Evolutionary conservation across 257 asterid genomes (phyloP).

Genomic region (Primulina huaijiensis): DNA sequence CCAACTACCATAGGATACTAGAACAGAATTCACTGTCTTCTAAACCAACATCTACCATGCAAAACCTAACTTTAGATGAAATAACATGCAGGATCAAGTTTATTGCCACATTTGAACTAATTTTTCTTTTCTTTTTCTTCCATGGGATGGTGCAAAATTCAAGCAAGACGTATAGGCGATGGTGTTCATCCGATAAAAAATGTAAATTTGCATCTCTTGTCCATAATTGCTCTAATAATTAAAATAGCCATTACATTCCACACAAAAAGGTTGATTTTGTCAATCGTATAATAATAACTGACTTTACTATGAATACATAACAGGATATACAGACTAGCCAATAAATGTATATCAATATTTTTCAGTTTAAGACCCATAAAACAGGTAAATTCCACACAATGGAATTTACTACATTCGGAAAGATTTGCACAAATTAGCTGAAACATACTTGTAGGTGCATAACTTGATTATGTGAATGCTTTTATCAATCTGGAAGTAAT

Average conservation of each 20-base stretch:
- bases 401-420: background rate
- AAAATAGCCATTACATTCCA: background rate
- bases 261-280: background rate
- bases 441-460: background rate
- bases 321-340: constrained; percentile 16
- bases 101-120: background rate
- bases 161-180: background rate
- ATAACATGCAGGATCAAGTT: background rate
- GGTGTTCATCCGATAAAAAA: background rate
- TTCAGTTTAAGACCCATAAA: constrained; percentile 16
- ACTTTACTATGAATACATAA: constrained; percentile 13
- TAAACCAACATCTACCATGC: background rate
- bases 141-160: background rate
- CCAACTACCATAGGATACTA: background rate
- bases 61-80: background rate
- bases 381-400: background rate
- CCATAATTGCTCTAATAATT: background rate
- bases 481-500: background rate
- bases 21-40: background rate
- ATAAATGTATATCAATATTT: background rate
- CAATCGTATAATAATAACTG: constrained; percentile 10
- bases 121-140: background rate
- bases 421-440: background rate
- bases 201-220: background rate
- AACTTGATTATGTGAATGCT: background rate